These are phyloP conservation scores for Flaveria bidentis DNA, from an alignment of 129 eudicot genomes.

Conservation along the genomic window DNA sequence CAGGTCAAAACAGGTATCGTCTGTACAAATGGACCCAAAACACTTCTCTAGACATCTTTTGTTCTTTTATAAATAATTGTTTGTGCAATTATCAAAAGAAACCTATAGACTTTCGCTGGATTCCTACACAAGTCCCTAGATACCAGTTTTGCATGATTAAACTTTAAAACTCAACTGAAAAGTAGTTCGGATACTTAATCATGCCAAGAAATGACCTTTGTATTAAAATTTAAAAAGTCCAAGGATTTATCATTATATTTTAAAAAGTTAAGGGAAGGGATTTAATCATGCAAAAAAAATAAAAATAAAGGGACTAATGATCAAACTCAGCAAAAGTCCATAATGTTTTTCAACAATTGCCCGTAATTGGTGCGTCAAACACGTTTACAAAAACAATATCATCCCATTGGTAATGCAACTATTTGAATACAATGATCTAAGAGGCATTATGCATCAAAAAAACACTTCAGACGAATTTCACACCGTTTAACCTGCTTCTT, in stretches of 20 bases:
- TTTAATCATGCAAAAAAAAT: background rate
- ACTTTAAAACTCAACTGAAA: background rate
- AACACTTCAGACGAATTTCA: background rate
- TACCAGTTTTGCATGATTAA: background rate
- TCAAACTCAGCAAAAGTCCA: background rate
- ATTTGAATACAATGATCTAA: too few relatives aligned
- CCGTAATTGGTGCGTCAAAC: background rate
- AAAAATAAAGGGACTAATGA: background rate
- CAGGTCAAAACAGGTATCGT: background rate
- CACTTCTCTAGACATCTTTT: background rate
- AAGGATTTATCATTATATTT: too few relatives aligned
- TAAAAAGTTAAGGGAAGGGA: background rate
- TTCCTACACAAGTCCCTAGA: background rate
- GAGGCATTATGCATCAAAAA: too few relatives aligned
- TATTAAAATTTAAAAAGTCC: too few relatives aligned
- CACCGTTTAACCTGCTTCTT: background rate
- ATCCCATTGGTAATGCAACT: too few relatives aligned
- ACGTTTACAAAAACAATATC: background rate
- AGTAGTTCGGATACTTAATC: background rate
- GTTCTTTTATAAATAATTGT: background rate
- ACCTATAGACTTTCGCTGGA: background rate
- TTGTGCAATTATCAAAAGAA: background rate
- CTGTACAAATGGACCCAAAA: background rate
- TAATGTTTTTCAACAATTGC: background rate
- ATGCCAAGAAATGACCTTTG: background rate